A percentile compares a stretch with the other conserved stretches of the same genome.
Conservation (phyloP, 129 eudicot species). For the Arctium minus region DNA sequence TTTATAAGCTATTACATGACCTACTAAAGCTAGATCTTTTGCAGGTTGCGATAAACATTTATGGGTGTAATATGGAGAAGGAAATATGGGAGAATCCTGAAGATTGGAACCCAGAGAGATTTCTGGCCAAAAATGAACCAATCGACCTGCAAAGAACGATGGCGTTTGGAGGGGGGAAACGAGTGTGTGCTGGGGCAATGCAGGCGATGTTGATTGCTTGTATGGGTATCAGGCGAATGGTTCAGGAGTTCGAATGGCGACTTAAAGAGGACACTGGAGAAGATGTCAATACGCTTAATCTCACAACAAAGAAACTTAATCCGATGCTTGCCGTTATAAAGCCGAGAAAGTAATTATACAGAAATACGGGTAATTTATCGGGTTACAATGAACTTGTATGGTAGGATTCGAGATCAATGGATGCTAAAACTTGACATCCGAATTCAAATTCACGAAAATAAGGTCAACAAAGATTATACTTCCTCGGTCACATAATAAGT, state of each 20-base stretch:
- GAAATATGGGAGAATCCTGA: conserved; percentile 36
- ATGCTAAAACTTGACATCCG: neutral
- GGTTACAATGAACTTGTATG: too few relatives aligned
- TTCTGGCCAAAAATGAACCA: conserved; percentile 7
- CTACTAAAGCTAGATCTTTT: neutral
- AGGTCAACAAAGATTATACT: too few relatives aligned
- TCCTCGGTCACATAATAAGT: too few relatives aligned
- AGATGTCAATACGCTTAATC: neutral
- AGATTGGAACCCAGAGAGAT: conserved; percentile 45
- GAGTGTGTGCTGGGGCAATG: neutral
- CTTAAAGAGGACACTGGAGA: neutral
- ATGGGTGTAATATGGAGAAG: conserved; percentile 35
- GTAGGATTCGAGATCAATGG: neutral
- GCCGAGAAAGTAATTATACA: neutral
- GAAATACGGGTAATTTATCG: neutral
- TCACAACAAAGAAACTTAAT: neutral
- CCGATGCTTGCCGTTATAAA: conserved; percentile 6
- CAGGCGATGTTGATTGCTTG: conserved; percentile 9
- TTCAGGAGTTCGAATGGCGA: conserved; percentile 4
- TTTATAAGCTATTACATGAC: neutral
- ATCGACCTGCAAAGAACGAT: conserved; percentile 12
- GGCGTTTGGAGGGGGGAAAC: conserved; percentile 10
- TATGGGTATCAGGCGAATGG: conserved; percentile 4
- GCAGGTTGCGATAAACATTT: conserved; percentile 27
- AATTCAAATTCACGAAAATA: too few relatives aligned